Evolutionary conservation across 768 basidiomycete genomes (phyloP).

Genomic region (Crucibulum laeve): DNA sequence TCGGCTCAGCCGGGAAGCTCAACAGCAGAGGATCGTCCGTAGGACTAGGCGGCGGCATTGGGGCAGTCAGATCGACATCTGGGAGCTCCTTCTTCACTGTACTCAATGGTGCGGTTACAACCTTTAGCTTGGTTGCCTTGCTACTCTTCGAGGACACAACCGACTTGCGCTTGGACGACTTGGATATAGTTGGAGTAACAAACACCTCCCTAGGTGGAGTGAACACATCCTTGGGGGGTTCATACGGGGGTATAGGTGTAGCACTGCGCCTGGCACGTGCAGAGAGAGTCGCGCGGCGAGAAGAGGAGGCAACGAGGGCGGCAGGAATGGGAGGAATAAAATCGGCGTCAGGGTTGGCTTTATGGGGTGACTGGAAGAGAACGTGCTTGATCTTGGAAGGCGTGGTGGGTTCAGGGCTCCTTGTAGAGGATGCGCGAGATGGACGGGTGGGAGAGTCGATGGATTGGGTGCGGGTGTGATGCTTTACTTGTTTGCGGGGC

Average conservation of each 20-base stretch:
- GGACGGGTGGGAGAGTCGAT: conserved; percentile 23
- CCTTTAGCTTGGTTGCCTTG: conserved; percentile 3
- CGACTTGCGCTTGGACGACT: conserved; percentile 30
- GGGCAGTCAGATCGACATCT: conserved; percentile 51
- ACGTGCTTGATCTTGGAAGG: conserved; percentile 19
- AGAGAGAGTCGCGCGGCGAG: conserved; percentile 16
- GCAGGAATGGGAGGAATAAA: conserved; percentile 33
- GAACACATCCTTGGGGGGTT: conserved; percentile 64
- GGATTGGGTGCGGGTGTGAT: conserved; percentile 10
- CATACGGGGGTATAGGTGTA: conserved; percentile 59
- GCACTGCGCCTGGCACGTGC: conserved; percentile 34
- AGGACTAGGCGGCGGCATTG: conserved; percentile 68
- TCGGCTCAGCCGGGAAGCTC: conserved; percentile 34
- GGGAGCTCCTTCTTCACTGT: conserved; percentile 63
- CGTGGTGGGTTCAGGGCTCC: conserved; percentile 10
- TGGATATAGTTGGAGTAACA: conserved; percentile 34
- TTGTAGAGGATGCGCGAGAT: conserved; percentile 8
- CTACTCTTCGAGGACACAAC: conserved; percentile 8
- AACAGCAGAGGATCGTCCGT: conserved; percentile 73
- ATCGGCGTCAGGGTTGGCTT: conserved; percentile 45
- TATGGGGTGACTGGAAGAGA: conserved; percentile 35
- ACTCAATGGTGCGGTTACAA: conserved; percentile 16
- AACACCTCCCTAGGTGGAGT: conserved; percentile 66
- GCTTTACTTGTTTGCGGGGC: conserved; percentile 44
- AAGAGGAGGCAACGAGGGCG: conserved; percentile 8